These are phyloP conservation scores for Edaphochlamys debaryana DNA, from an alignment of 139 green algal species.

Conservation along the genomic window DNA sequence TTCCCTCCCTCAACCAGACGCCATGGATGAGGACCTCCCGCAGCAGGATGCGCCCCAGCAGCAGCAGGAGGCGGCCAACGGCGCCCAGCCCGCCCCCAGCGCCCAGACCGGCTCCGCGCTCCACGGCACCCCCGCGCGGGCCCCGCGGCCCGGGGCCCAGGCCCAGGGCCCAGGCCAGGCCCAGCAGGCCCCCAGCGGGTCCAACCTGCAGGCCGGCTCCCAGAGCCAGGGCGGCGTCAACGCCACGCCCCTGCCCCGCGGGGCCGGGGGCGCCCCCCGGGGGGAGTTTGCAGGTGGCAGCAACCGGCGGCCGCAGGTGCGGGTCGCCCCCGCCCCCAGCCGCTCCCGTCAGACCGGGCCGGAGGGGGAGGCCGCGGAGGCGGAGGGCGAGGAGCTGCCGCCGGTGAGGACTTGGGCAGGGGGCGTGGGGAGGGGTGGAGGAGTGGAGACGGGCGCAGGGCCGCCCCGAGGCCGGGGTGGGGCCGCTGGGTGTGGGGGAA, in stretches of 20 bases:
- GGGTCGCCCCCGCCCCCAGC: neutral
- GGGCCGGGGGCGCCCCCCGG: neutral
- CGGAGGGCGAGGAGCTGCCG: conserved; percentile 12
- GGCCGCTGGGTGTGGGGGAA: neutral
- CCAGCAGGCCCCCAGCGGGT: neutral
- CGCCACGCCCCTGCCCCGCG: neutral
- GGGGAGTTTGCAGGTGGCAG: conserved; percentile 16
- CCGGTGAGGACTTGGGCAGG: neutral
- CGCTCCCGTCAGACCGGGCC: neutral
- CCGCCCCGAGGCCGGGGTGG: neutral
- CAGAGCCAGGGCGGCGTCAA: conserved; percentile 1
- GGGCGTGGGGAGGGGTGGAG: too few relatives aligned
- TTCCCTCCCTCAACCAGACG: neutral
- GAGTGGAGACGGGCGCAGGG: neutral
- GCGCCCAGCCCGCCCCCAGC: neutral
- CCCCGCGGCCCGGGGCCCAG: neutral
- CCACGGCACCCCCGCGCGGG: neutral
- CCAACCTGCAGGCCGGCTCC: neutral
- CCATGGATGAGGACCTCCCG: conserved; percentile 12
- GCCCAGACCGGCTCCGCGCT: neutral
- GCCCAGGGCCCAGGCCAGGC: neutral
- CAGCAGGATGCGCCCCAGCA: conserved; percentile 3
- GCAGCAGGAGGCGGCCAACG: neutral
- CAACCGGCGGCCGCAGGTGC: neutral
- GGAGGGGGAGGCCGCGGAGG: neutral